Evolutionary conservation across 306 rosid genomes (phyloP), one percentile per base, ranked within the genome.

Genomic region (Carpinus viminea): DNA sequence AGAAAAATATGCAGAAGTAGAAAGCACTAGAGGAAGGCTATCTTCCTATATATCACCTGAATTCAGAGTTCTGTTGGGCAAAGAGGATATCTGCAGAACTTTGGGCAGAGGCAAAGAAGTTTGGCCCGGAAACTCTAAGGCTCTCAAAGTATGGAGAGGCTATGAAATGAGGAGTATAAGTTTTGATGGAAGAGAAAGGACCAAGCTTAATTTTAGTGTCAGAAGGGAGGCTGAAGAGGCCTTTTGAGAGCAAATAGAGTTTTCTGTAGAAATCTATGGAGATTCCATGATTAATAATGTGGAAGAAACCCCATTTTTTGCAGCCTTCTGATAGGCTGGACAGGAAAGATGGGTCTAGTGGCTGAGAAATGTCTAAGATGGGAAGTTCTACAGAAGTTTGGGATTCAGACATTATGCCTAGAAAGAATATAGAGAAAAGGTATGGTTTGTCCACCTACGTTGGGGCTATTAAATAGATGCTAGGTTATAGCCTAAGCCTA

Each of bases 111-210:
- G 55, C 85, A 69, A 80, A 85, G 76, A 88, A 93, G 79, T 91
- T 54, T 1, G 99, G 99, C 41, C 98, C 98, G 38, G 91, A 84
- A 79, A 95, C 85, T 79, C 93, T 68, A 68, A 95, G 93, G 84
- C 97, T 93, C 84, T 95, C 98, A 70, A 91, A 95, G 88, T 83
- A 95, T n/a, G 98, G 98, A 64, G 98, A 95, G 78, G 98, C 98
- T 83, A 95, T 90, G 90, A 95, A 95, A 31, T 88, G 98, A 73
- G 98, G 98, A 4, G 97, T 92, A 62, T 95, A 95, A 47, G 92
- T 83, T 82, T 87, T 92, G 34, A 87, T 7, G 62, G 96, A 82
- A 47, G 98, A 94, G 68, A 88, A 84, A 82, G 98, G 98, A 24
- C 98, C 98, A 76, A 95, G 89, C 76, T 90, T 89, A 76, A 95